phyloP scores from a whole-genome alignment of 768 basidiomycete species.

The Sarcodon aspratus region DNA sequence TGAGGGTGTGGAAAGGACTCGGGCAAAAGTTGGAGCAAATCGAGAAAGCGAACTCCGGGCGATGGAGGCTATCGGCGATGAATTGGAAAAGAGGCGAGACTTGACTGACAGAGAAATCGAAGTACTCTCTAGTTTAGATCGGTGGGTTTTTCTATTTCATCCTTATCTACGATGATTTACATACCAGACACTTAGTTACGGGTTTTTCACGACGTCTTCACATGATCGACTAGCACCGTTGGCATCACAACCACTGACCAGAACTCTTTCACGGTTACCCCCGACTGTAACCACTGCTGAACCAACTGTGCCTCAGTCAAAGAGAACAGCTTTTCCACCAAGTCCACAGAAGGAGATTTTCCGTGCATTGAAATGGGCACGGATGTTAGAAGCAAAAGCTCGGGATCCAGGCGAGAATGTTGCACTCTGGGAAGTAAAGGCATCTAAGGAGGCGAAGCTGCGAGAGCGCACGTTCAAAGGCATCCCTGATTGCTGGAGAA shows the following conservation, averaged over 20 bases:
- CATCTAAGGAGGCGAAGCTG: conserved; percentile 56
- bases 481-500: conserved; percentile 91
- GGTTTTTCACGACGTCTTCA: conserved; percentile 73
- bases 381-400: conserved; percentile 65
- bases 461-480: conserved; percentile 84
- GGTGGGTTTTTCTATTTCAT: conserved; percentile 37
- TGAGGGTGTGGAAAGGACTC: conserved; percentile 88
- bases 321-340: conserved; percentile 29
- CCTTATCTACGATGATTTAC: background rate
- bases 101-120: conserved; percentile 65
- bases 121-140: conserved; percentile 70
- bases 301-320: conserved; percentile 31
- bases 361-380: conserved; percentile 88
- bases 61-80: conserved; percentile 41
- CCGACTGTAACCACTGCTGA: conserved; percentile 21
- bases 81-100: conserved; percentile 50
- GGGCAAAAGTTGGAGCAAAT: conserved; percentile 52
- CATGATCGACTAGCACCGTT: conserved; percentile 80
- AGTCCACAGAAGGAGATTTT: conserved; percentile 46
- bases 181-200: conserved; percentile 49
- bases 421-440: conserved; percentile 56
- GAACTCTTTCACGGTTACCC: conserved; percentile 37
- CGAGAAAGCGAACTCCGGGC: conserved; percentile 50
- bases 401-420: conserved; percentile 75
- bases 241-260: conserved; percentile 46